These are phyloP conservation scores for Noccaea bulbosa DNA, from an alignment of 345 rosid species.

Conservation along the genomic window DNA sequence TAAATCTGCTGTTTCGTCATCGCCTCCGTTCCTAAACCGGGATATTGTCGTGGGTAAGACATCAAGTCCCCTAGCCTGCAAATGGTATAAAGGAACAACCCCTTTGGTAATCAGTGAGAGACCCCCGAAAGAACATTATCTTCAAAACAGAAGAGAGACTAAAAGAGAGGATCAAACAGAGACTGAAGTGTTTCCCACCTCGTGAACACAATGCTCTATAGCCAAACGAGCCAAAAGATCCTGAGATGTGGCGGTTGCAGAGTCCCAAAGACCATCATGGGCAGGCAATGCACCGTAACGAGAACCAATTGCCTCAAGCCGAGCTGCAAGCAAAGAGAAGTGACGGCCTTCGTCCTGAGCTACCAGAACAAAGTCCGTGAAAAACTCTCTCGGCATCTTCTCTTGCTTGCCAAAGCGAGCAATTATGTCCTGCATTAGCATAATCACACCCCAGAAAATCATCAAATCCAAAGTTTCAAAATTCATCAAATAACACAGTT, in stretches of 20 bases:
- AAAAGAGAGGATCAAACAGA: neutral
- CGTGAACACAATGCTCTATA: constrained; percentile 88
- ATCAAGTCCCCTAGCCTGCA: constrained; percentile 93
- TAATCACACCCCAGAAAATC: neutral
- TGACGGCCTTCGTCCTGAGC: constrained; percentile 94
- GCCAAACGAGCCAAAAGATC: constrained; percentile 80
- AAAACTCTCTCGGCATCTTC: constrained; percentile 91
- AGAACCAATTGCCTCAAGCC: constrained; percentile 74
- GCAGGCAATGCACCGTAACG: constrained; percentile 86
- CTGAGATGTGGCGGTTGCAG: constrained; percentile 78
- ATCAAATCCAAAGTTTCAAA: neutral
- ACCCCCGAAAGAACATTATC: neutral
- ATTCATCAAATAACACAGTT: no score
- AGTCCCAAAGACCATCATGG: constrained; percentile 92
- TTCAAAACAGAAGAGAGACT: neutral
- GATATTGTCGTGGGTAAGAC: constrained; percentile 86
- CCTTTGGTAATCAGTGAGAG: neutral
- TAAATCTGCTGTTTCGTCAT: constrained; percentile 70
- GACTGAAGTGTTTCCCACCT: constrained; percentile 50
- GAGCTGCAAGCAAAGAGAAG: constrained; percentile 74
- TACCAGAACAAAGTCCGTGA: constrained; percentile 83
- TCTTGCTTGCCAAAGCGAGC: constrained; percentile 91
- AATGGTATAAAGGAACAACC: neutral
- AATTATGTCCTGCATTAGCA: constrained; percentile 69
- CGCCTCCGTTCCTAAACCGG: constrained; percentile 84